Evolutionary conservation across 441 rosid genomes (phyloP).

Genomic region (Geranium incanum): DNA sequence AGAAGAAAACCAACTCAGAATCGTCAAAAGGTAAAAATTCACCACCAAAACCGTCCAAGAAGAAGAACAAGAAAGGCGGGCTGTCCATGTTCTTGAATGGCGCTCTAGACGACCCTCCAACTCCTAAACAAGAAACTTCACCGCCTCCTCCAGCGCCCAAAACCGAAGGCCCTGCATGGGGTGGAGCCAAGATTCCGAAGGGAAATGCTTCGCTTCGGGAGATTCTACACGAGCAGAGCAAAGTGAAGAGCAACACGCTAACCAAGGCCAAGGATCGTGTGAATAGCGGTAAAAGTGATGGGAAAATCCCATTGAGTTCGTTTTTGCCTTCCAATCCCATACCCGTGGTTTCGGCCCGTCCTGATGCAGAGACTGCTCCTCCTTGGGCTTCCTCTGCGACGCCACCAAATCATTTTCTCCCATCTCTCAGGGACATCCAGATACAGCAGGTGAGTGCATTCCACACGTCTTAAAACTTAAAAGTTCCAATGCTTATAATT

Average conservation of each 20-base stretch:
- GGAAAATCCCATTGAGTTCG: conserved; percentile 60
- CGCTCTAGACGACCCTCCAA: conserved; percentile 78
- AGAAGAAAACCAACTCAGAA: conserved; percentile 36
- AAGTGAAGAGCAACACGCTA: conserved; percentile 35
- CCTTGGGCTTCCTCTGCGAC: conserved; percentile 82
- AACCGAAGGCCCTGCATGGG: conserved; percentile 94
- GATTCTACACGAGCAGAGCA: conserved; percentile 87
- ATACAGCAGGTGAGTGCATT: conserved; percentile 65
- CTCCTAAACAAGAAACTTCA: conserved; percentile 38
- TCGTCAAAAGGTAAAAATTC: conserved; percentile 37
- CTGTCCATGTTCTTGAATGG: conserved; percentile 99
- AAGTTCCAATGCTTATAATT: too few relatives aligned
- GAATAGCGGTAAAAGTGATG: conserved; percentile 35
- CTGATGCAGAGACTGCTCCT: conserved; percentile 73
- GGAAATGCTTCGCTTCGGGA: conserved; percentile 77
- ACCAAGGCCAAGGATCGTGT: conserved; percentile 32
- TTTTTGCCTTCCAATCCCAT: conserved; percentile 73
- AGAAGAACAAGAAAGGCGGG: conserved; percentile 77
- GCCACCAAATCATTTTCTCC: conserved; percentile 62
- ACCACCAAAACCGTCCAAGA: conserved; percentile 41
- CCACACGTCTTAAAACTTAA: neutral
- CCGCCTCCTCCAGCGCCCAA: conserved; percentile 57
- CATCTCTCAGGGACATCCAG: conserved; percentile 92
- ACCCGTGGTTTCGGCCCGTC: conserved; percentile 45
- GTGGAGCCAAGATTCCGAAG: conserved; percentile 76